Evolutionary conservation across 2,329 filamentous ascomycete species (phyloP), one percentile per base, ranked within the genome.

Genomic region (Fusarium dlaminii): DNA sequence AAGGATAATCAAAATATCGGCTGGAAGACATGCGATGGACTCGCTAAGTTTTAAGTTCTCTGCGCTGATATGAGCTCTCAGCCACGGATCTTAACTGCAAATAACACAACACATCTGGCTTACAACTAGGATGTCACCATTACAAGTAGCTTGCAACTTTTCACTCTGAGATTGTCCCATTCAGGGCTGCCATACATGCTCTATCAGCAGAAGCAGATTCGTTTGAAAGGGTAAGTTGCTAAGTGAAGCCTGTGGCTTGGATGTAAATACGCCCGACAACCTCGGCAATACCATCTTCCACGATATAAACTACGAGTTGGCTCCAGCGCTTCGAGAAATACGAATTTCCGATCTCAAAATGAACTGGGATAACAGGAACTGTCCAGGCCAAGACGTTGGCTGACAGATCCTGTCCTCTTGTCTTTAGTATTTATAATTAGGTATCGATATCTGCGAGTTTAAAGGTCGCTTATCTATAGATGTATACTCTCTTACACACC

Each of bases 341-440:
- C 8, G 8, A 0, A 9, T 6, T 1, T n/a, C 3, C 4, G 24
- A 29, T 6, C 5, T 42, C 2, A 24, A 18, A 10, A 6, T 69
- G 10, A 17, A 52, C 24, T 43, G 29, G 8, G 18, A 32, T 11
- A 22, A 36, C 2, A 24, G 10, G 2, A 57, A 65, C 5, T 4
- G 3, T 6, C 15, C 14, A 7, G 13, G 20, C 13, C 14, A 55
- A 66, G 13, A 45, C 49, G 6, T 18, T 20, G 13, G 27, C 10
- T n/a, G 34, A 12, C 1, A 6, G 12, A 55, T 14, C 7, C 27
- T 12, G 13, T 32, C 6, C 18, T 43, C 5, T 13, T 34, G 4
- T 24, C 7, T 66, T 2, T 24, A 13, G 2, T 13, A 48, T 5
- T 57, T 49, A 4, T 11, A 48, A 18, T 32, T 24, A 1, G 40